These are phyloP conservation scores for Scleroderma citrinum DNA, from an alignment of 768 basidiomycete species.

Conservation along the genomic window DNA sequence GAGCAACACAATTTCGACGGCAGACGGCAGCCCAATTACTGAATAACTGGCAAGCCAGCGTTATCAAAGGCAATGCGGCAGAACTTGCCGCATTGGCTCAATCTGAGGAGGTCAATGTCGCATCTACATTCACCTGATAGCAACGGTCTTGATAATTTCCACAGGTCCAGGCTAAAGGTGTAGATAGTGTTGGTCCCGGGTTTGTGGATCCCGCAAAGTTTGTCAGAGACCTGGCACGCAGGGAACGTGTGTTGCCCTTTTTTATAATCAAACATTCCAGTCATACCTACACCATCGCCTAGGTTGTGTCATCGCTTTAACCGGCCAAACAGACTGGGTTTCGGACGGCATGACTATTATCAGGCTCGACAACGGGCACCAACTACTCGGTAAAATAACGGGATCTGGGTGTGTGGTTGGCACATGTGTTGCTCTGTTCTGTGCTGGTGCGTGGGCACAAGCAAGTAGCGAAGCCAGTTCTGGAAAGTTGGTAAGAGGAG, in stretches of 20 bases:
- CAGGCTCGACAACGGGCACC: slow-evolving; percentile 69
- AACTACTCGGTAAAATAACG: slow-evolving; percentile 72
- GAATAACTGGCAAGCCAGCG: slow-evolving; percentile 74
- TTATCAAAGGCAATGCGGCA: slow-evolving; percentile 92
- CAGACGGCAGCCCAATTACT: slow-evolving; percentile 55
- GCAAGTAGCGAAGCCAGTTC: slow-evolving; percentile 22
- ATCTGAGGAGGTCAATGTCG: slow-evolving; percentile 57
- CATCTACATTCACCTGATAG: background rate
- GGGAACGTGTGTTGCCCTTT: slow-evolving; percentile 54
- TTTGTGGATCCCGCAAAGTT: slow-evolving; percentile 72
- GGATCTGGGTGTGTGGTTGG: slow-evolving; percentile 87
- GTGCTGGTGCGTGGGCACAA: slow-evolving; percentile 56
- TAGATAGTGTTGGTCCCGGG: slow-evolving; percentile 75
- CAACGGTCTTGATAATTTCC: background rate
- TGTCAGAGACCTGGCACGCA: slow-evolving; percentile 61
- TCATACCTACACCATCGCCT: background rate
- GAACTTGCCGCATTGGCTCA: slow-evolving; percentile 78
- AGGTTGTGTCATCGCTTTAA: slow-evolving; percentile 81
- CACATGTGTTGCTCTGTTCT: slow-evolving; percentile 73
- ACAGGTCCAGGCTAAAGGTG: slow-evolving; percentile 72
- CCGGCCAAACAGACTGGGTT: slow-evolving; percentile 76
- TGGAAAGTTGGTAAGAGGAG: slow-evolving; percentile 57
- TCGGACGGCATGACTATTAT: slow-evolving; percentile 73
- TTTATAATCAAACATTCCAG: background rate
- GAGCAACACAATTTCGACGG: slow-evolving; percentile 71